Conservation (phyloP, 2,329 filamentous ascomycete species). For the Dactylellina sp. region DNA sequence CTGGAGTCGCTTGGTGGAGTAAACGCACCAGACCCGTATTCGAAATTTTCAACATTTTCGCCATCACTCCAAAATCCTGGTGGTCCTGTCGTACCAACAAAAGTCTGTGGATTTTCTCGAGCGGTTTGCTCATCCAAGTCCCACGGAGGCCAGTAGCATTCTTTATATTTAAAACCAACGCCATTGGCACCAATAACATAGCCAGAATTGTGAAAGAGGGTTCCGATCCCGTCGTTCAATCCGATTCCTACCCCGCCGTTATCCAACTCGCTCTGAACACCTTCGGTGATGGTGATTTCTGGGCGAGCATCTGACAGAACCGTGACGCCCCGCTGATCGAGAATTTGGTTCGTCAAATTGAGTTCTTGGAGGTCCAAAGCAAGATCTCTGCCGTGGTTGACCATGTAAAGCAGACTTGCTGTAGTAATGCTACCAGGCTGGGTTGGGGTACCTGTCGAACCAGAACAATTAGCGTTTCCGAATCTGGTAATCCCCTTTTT, state of each 20-base stretch:
- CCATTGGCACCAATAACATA: constrained; percentile 40
- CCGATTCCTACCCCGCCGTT: constrained; percentile 14
- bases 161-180: constrained; percentile 26
- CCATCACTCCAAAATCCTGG: constrained; percentile 29
- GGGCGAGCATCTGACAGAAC: constrained; percentile 26
- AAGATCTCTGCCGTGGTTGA: neutral
- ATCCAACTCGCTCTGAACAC: constrained; percentile 17
- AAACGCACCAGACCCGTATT: too few relatives aligned
- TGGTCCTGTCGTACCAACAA: neutral
- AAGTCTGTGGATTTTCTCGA: neutral
- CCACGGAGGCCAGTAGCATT: constrained; percentile 32
- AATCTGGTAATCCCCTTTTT: constrained; percentile 10
- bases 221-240: constrained; percentile 21
- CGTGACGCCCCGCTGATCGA: constrained; percentile 20
- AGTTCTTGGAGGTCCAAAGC: constrained; percentile 17
- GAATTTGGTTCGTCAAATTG: constrained; percentile 29
- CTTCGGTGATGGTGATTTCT: constrained; percentile 35
- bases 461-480: constrained; percentile 21
- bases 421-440: constrained; percentile 24
- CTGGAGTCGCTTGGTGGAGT: neutral
- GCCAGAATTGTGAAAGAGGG: constrained; percentile 27
- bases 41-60: neutral
- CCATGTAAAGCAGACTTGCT: constrained; percentile 28
- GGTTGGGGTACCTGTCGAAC: constrained; percentile 40
- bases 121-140: constrained; percentile 3